These are phyloP conservation scores for Fomitopsis serialis DNA, from an alignment of 768 basidiomycete species.

Conservation along the genomic window DNA sequence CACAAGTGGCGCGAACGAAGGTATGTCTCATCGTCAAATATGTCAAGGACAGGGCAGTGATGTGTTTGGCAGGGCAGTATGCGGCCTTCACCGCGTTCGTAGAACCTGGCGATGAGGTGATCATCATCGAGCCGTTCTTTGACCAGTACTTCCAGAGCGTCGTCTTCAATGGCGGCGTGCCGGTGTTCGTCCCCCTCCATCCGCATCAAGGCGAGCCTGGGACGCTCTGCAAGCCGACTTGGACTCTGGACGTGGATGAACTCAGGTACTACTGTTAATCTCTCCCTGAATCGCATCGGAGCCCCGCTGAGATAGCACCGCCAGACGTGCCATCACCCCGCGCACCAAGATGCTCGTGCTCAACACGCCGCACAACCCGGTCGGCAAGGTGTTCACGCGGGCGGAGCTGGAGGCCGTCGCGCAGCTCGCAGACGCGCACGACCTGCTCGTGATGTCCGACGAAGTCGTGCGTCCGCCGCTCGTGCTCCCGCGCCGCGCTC, in stretches of 20 bases:
- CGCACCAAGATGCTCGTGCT: slow-evolving; percentile 92
- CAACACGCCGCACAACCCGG: slow-evolving; percentile 95
- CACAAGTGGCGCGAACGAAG: slow-evolving; percentile 95
- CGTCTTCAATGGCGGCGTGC: slow-evolving; percentile 88
- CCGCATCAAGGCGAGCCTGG: slow-evolving; percentile 48
- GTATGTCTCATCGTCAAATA: slow-evolving; percentile 30
- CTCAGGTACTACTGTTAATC: slow-evolving; percentile 47
- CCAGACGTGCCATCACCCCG: slow-evolving; percentile 65
- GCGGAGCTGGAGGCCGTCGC: slow-evolving; percentile 83
- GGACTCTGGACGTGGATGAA: slow-evolving; percentile 88
- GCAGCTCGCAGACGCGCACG: slow-evolving; percentile 80
- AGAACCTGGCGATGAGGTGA: slow-evolving; percentile 91
- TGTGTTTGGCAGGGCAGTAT: slow-evolving; percentile 66
- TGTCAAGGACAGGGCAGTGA: not conserved
- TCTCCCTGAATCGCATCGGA: not conserved
- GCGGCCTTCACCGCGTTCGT: slow-evolving; percentile 88
- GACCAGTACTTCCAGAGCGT: slow-evolving; percentile 92
- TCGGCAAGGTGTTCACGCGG: slow-evolving; percentile 93
- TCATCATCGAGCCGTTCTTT: slow-evolving; percentile 97
- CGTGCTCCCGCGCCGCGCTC: not conserved
- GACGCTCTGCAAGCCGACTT: slow-evolving; percentile 60
- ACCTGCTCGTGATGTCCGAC: slow-evolving; percentile 88
- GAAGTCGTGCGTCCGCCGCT: slow-evolving; percentile 72
- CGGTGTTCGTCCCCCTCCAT: slow-evolving; percentile 92
- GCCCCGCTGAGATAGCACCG: not conserved